phyloP scores from a whole-genome alignment of 202 grass and related monocot species.

The Eragrostis tef region DNA sequence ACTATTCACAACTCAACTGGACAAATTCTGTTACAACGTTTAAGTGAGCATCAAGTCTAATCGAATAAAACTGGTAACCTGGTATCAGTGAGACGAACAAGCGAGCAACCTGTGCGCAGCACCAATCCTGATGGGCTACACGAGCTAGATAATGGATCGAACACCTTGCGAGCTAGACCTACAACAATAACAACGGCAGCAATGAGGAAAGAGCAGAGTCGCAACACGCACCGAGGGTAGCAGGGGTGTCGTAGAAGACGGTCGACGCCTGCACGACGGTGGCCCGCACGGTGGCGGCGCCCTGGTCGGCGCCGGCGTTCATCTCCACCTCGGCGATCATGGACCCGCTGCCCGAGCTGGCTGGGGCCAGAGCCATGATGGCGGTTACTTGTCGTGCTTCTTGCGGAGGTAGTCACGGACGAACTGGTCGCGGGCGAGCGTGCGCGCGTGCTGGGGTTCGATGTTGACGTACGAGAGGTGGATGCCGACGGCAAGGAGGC shows the following conservation, averaged over 20 bases:
- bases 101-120: conserved; percentile 19
- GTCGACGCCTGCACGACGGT: conserved; percentile 78
- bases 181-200: not conserved
- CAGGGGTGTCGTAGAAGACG: conserved; percentile 87
- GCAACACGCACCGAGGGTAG: conserved; percentile 67
- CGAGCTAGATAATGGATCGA: conserved; percentile 31
- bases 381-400: conserved; percentile 61
- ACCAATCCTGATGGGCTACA: not conserved
- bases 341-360: conserved; percentile 44
- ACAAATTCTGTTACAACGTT: not conserved
- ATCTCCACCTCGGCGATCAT: conserved; percentile 81
- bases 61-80: not conserved
- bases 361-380: conserved; percentile 55
- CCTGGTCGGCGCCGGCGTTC: conserved; percentile 61
- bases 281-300: conserved; percentile 60
- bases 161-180: conserved; percentile 24
- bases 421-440: conserved; percentile 79
- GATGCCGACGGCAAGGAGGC: conserved; percentile 58
- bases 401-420: conserved; percentile 72
- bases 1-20: not conserved
- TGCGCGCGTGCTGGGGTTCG: conserved; percentile 77
- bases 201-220: not conserved
- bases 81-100: conserved; percentile 27
- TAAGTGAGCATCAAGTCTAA: not conserved
- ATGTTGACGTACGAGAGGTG: conserved; percentile 88